These are phyloP conservation scores for Nemania serpens DNA, from an alignment of 2,329 filamentous ascomycete species.

Conservation along the genomic window DNA sequence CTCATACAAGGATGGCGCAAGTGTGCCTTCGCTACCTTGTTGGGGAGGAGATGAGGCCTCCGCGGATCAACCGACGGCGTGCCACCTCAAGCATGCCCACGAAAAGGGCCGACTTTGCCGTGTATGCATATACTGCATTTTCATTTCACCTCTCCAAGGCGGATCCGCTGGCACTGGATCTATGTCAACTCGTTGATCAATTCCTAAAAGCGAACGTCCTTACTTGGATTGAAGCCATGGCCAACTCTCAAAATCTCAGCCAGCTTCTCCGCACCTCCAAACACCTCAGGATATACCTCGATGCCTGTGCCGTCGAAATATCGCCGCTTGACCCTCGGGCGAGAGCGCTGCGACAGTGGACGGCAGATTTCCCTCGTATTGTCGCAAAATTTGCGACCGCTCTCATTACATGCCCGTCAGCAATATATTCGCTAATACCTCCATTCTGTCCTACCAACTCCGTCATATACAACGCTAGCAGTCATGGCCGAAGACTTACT, in stretches of 20 bases:
- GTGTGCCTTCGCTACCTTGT: constrained; percentile 2
- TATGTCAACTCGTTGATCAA: not conserved
- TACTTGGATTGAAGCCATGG: constrained; percentile 6
- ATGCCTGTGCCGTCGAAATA: not conserved
- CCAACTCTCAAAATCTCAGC: not conserved
- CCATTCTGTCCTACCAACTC: not conserved
- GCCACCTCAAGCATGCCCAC: not conserved
- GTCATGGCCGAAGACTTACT: not conserved
- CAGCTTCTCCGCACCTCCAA: not conserved
- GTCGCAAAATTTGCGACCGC: no score
- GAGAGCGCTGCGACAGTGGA: not conserved
- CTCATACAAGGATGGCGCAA: not conserved
- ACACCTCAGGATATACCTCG: not conserved
- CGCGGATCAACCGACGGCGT: not conserved
- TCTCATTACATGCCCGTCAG: not conserved
- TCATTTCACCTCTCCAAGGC: constrained; percentile 10
- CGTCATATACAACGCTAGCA: not conserved
- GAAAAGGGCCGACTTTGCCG: not conserved
- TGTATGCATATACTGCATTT: not conserved
- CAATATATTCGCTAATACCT: constrained; percentile 9
- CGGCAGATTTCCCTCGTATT: not conserved
- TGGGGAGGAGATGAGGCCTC: constrained; percentile 9
- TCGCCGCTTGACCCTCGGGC: constrained; percentile 5
- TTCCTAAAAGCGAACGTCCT: constrained; percentile 1
- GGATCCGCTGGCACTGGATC: not conserved